phyloP scores from a whole-genome alignment of 345 rosid species.

The Pistacia vera region DNA sequence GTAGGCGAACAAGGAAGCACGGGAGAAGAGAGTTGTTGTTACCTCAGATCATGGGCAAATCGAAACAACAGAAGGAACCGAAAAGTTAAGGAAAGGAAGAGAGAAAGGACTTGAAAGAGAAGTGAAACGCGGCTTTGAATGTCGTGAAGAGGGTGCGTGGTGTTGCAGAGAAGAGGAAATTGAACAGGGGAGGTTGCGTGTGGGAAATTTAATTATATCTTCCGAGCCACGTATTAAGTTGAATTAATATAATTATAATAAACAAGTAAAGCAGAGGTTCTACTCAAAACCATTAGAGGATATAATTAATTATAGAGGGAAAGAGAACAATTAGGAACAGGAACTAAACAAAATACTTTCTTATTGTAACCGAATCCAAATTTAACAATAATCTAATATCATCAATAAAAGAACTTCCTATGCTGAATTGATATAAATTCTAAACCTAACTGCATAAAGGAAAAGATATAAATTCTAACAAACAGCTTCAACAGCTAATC shows the following conservation, averaged over 20 bases:
- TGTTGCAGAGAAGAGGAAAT: slow-evolving; percentile 24
- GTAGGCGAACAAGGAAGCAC: too few species aligned
- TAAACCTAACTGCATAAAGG: neutral
- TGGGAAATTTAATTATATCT: neutral
- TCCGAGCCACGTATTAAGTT: too few species aligned
- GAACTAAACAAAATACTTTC: too few species aligned
- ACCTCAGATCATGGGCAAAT: slow-evolving; percentile 35
- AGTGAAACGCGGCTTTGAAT: slow-evolving; percentile 47
- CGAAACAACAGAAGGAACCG: neutral
- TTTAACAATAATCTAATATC: too few species aligned
- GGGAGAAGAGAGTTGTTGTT: neutral
- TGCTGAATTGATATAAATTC: too few species aligned
- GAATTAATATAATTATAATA: too few species aligned
- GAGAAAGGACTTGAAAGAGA: slow-evolving; percentile 36
- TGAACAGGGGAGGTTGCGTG: slow-evolving; percentile 44
- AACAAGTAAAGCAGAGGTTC: too few species aligned
- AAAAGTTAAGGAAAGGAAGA: neutral
- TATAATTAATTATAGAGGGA: too few species aligned
- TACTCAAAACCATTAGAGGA: too few species aligned
- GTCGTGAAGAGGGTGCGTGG: slow-evolving; percentile 27
- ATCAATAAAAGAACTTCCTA: too few species aligned
- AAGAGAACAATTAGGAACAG: too few species aligned
- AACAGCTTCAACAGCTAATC: slow-evolving; percentile 37
- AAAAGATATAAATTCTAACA: slow-evolving; percentile 14
- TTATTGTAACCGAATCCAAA: too few species aligned